Percentiles rank a stretch among this genome's conserved stretches.
Evolutionary conservation across 2,329 filamentous ascomycete species (phyloP).

Genomic region (Dactylellina cionopaga): DNA sequence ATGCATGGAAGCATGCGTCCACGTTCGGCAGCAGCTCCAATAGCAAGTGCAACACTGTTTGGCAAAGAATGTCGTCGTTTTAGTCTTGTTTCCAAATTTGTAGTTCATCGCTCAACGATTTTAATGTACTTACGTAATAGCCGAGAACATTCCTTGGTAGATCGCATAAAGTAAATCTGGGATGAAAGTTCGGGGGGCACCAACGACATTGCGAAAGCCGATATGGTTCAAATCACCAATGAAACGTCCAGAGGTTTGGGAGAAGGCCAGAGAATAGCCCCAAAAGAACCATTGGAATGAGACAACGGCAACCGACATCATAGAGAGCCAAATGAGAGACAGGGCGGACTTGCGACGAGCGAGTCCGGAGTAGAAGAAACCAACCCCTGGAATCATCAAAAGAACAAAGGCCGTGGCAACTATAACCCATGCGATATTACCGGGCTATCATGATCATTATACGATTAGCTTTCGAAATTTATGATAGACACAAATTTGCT

Average conservation of each 20-base stretch:
- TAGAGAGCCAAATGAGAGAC: slow-evolving; percentile 83
- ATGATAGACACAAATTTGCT: neutral
- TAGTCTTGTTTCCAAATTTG: slow-evolving; percentile 22
- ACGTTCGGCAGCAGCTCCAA: slow-evolving; percentile 85
- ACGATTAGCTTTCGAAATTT: neutral
- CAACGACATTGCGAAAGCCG: slow-evolving; percentile 80
- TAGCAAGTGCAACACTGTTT: slow-evolving; percentile 78
- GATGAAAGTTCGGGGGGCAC: slow-evolving; percentile 72
- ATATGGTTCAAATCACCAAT: slow-evolving; percentile 84
- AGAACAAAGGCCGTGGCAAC: slow-evolving; percentile 80
- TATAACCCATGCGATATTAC: slow-evolving; percentile 84
- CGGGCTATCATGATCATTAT: slow-evolving; percentile 67
- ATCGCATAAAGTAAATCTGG: slow-evolving; percentile 86
- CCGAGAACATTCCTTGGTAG: slow-evolving; percentile 89
- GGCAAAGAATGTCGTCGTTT: slow-evolving; percentile 34
- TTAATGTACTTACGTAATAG: slow-evolving; percentile 75
- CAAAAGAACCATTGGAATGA: slow-evolving; percentile 97
- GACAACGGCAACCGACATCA: slow-evolving; percentile 81
- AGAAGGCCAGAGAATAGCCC: slow-evolving; percentile 86
- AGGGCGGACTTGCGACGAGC: slow-evolving; percentile 88
- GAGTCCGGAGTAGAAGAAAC: slow-evolving; percentile 93
- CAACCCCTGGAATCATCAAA: slow-evolving; percentile 92
- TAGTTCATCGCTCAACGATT: slow-evolving; percentile 18
- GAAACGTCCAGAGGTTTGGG: slow-evolving; percentile 77
- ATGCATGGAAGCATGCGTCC: slow-evolving; percentile 88